Base-by-base conservation (phyloP, 805 yeast genomes). In the Candida verbasci region DNA sequence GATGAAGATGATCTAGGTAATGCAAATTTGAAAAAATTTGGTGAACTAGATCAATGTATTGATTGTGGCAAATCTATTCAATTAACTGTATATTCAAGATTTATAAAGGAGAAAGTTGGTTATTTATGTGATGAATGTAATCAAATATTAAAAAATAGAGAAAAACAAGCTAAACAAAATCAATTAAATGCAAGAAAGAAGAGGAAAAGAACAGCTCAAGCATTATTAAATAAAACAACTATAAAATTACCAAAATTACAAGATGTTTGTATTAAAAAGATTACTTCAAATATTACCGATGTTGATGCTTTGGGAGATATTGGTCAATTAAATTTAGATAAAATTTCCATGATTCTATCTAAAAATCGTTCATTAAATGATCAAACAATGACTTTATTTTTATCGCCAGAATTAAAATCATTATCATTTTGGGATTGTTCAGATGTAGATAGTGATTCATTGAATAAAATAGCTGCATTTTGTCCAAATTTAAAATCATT, bases 401-500 rank as follows among this genome's bases (percentile, higher is more conserved):
- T 93, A 35, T 77, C 78, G 31, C 72, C 86, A 0, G 68, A 72
- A 11, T 54, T 78, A 33, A 72, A 60, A 38, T 55, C 61, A 3
- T 60, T 93, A 20, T 84, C 84, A 43, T 78, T 93, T 44, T 86
- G 95, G 88, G 99, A 93, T 60, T 93, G 99, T 56, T 87, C 96
- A 0, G 79, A 78, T 33, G 68, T 93, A 12, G 75, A 78, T 17
- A 70, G 72, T 27, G 82, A 75, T 42, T 74, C 93, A 0, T 71
- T 81, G 42, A 73, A 75, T 47, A 70, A 78, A 44, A 76, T 93
- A 25, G 88, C 89, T 0, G 69, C 94, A 0, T 82, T 64, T 53
- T 86, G 96, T 47, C 96, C 96, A 0, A 68, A 80, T 18, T 43
- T 93, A 3, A 79, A 74, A 45, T 56, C 68, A 1, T 55, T 93